Percentiles rank a stretch among this genome's conserved stretches.
These are phyloP conservation scores for Alternaria gaisen DNA, from an alignment of 2,329 filamentous ascomycete species.

Conservation along the genomic window DNA sequence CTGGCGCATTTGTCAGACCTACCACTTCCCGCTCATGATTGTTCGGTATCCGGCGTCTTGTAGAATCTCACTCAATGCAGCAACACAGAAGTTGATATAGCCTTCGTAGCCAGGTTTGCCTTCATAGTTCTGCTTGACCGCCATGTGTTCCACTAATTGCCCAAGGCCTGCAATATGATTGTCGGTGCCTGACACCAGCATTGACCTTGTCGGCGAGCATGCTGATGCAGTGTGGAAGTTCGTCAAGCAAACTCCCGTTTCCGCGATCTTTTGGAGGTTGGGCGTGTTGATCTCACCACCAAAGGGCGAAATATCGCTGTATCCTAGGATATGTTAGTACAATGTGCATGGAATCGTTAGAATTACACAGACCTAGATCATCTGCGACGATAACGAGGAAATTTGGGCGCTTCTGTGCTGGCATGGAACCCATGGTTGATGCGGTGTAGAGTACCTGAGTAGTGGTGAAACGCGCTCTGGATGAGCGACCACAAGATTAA, in stretches of 20 bases:
- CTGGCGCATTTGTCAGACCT: background rate
- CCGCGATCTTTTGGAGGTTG: conserved; percentile 61
- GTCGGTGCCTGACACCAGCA: conserved; percentile 73
- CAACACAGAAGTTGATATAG: conserved; percentile 68
- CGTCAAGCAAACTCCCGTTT: conserved; percentile 64
- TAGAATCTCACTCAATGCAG: conserved; percentile 66
- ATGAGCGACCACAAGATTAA: background rate
- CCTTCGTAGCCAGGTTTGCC: conserved; percentile 70
- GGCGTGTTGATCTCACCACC: conserved; percentile 69
- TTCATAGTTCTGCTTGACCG: conserved; percentile 60
- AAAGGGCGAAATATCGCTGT: conserved; percentile 65
- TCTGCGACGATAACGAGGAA: too few relatives aligned
- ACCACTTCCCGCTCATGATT: conserved; percentile 25
- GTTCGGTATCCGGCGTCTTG: conserved; percentile 51
- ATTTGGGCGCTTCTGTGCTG: too few relatives aligned
- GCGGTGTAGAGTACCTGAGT: background rate
- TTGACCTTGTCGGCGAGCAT: conserved; percentile 70
- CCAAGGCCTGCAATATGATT: conserved; percentile 68
- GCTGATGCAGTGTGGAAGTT: conserved; percentile 72
- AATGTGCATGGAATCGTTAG: background rate
- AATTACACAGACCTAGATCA: too few relatives aligned
- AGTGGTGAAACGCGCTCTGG: background rate
- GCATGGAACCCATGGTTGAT: background rate
- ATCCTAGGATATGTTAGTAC: background rate
- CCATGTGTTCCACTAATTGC: conserved; percentile 64